phyloP scores from a whole-genome alignment of 129 eudicot species.

The Saussurea involucrata region DNA sequence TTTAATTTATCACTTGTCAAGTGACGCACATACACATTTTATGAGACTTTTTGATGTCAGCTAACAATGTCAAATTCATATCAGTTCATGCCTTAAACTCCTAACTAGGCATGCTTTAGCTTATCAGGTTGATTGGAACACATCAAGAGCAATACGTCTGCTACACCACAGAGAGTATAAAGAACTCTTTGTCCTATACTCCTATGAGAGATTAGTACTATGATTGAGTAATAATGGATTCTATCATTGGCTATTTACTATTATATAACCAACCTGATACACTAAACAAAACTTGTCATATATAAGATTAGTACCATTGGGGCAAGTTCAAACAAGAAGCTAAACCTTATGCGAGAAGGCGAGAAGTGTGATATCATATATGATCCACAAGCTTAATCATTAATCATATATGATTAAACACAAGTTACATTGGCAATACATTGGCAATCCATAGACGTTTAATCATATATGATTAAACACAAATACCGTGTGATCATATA shows the following conservation, averaged over 20 bases:
- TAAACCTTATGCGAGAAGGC: too few species aligned
- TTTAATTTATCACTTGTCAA: neutral
- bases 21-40: neutral
- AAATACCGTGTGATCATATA: too few species aligned
- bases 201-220: neutral
- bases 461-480: too few species aligned
- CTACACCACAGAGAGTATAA: neutral
- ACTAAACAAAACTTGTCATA: neutral
- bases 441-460: too few species aligned
- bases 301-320: neutral
- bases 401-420: too few species aligned
- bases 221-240: neutral
- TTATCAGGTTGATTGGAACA: neutral
- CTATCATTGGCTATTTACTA: neutral
- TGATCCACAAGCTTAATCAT: too few species aligned
- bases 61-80: neutral
- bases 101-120: neutral
- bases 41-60: neutral
- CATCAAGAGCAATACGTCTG: neutral
- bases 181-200: neutral
- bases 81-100: conserved; percentile 14
- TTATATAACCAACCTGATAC: neutral
- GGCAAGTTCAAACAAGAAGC: too few species aligned
- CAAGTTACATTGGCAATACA: too few species aligned
- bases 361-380: too few species aligned